A percentile compares a stretch with the other conserved stretches of the same genome.
These are phyloP conservation scores for Atkinsonella hypoxylon DNA, from an alignment of 2,329 filamentous ascomycete genomes.

Conservation along the genomic window DNA sequence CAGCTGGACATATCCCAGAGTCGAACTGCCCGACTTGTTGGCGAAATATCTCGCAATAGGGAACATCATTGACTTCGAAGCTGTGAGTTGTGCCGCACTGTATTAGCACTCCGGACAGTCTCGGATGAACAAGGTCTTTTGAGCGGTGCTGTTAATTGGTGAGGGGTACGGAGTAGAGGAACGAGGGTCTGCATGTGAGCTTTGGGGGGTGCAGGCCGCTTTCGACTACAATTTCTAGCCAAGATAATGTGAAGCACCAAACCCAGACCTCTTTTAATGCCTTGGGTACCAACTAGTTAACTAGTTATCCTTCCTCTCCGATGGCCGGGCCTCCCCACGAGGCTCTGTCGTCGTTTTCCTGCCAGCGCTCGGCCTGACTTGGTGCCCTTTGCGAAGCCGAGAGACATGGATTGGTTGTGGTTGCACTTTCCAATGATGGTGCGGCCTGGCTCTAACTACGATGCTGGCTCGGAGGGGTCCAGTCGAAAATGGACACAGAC, in stretches of 20 bases:
- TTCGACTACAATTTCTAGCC: background rate
- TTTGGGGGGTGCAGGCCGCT: background rate
- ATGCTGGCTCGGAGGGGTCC: background rate
- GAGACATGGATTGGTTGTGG: background rate
- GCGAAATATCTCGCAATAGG: conserved; percentile 34
- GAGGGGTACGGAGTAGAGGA: background rate
- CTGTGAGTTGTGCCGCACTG: background rate
- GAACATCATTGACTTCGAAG: conserved; percentile 14
- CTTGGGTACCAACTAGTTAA: background rate
- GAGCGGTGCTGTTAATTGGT: background rate
- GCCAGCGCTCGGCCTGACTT: background rate
- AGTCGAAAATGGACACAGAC: background rate
- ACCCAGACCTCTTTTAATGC: background rate
- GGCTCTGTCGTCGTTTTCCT: background rate
- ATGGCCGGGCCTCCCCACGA: background rate
- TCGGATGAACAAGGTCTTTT: background rate
- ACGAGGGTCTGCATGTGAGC: background rate
- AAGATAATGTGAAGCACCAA: background rate
- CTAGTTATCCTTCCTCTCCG: background rate
- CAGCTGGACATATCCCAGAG: conserved; percentile 38
- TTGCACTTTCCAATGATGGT: background rate
- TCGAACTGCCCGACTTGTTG: conserved; percentile 31
- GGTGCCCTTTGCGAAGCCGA: background rate
- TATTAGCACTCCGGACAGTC: background rate
- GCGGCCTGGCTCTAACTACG: background rate